Evolutionary conservation across 805 yeast species (phyloP), one percentile per base, ranked within the genome.

Genomic region (Candida piceae): DNA sequence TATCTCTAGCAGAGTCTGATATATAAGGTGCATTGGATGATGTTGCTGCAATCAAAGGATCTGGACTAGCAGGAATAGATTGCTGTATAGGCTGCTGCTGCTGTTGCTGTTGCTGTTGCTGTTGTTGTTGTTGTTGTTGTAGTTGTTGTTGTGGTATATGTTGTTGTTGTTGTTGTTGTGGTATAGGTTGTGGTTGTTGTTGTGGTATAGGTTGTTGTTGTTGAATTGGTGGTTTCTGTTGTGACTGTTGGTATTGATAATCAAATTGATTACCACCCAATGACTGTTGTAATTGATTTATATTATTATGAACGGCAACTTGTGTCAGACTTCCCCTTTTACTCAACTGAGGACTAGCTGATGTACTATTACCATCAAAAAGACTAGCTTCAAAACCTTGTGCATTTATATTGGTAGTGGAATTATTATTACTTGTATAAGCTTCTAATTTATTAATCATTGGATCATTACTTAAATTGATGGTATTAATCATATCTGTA

Each of bases 1-100:
- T 88, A 56, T 89, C 97, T 45, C 87, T 72, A 1, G 96, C 95
- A 2, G 93, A 79, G 38, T 84, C 90, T 0, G 80, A 74, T 4
- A 76, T 68, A 27, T 52, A 50, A 5, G 67, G 62, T 22, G 34
- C 32, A n/a, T 32, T 27, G 15, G 44, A 11, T 17, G 31, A 21
- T 15, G 27, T 11, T 23, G 34, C 12, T 31, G 5, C 29, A 6
- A 15, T 10, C 5, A 5, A 5, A 12, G 13, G 35, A 13, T 21
- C 31, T 4, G 22, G 18, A 16, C 15, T 19, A 13, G 4, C 26
- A 11, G n/a, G 33, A 15, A 16, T 25, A 9, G 19, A 9, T 11
- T 9, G n/a, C 12, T 28, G 37, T n/a, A 35, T 40, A 16, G 39
- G 46, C 16, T 35, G 36, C 18, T 39, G 46, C 10, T 35, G 44